These are phyloP conservation scores for Daldinia eschscholtzii DNA, from an alignment of 2,329 filamentous ascomycete species.

Conservation along the genomic window DNA sequence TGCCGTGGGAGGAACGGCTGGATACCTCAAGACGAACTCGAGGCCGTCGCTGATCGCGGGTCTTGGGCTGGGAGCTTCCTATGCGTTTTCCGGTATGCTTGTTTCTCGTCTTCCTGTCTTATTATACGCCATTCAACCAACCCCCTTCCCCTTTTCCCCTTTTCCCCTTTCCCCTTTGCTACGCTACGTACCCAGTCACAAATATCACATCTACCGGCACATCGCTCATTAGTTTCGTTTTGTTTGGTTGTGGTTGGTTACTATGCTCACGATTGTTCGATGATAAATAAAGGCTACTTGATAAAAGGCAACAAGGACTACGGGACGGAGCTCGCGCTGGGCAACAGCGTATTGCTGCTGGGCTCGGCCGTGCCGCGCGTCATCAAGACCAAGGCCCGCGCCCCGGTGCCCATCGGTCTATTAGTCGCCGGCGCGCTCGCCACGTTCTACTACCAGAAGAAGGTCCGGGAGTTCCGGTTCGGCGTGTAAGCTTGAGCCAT, in stretches of 20 bases:
- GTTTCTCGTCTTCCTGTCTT: neutral
- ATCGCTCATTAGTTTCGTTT: too few species aligned
- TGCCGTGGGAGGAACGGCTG: constrained; percentile 52
- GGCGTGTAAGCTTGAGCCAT: constrained; percentile 49
- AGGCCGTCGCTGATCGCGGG: constrained; percentile 54
- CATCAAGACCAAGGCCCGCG: constrained; percentile 55
- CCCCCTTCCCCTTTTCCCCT: too few species aligned
- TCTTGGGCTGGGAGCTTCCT: constrained; percentile 52
- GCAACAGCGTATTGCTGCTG: constrained; percentile 55
- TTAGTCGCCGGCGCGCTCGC: constrained; percentile 53
- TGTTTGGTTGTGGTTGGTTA: too few species aligned
- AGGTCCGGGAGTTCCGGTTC: constrained; percentile 57
- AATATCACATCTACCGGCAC: too few species aligned
- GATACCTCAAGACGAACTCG: constrained; percentile 51
- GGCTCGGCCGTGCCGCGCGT: constrained; percentile 56
- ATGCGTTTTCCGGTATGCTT: constrained; percentile 50
- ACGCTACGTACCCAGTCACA: too few species aligned
- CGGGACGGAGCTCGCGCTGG: constrained; percentile 57
- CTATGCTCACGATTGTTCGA: too few species aligned
- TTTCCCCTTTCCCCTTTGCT: too few species aligned
- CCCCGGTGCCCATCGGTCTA: constrained; percentile 55
- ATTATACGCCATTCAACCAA: too few species aligned
- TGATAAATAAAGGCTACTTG: too few species aligned
- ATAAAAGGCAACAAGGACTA: constrained; percentile 59
- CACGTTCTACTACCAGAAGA: constrained; percentile 59